A percentile compares a stretch with the other conserved stretches of the same genome.
Conservation (phyloP, 768 basidiomycete genomes). For the Lentinula lateritia region DNA sequence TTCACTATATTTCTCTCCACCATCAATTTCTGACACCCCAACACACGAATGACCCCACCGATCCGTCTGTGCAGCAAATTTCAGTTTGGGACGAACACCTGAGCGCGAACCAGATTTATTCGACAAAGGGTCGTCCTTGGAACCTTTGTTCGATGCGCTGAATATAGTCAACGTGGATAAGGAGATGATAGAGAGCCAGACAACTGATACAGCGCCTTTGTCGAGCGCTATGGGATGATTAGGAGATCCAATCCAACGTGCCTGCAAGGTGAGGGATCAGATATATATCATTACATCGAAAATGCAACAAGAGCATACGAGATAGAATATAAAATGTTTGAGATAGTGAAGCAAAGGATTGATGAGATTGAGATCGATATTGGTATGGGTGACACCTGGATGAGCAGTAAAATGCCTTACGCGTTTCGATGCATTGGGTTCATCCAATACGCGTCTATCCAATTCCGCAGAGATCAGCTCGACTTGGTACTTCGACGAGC, state of each 20-base stretch:
- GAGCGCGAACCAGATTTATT: slow-evolving; percentile 4
- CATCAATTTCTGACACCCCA: slow-evolving; percentile 39
- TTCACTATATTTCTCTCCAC: slow-evolving; percentile 44
- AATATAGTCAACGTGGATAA: slow-evolving; percentile 40
- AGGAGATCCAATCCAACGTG: slow-evolving; percentile 59
- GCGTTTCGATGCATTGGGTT: slow-evolving; percentile 13
- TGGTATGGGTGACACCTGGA: slow-evolving; percentile 67
- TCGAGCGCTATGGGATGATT: slow-evolving; percentile 57
- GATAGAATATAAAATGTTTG: slow-evolving; percentile 54
- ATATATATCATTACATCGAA: not conserved
- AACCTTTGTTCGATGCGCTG: not conserved
- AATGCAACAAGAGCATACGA: slow-evolving; percentile 38
- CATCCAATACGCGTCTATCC: slow-evolving; percentile 34
- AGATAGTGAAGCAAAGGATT: slow-evolving; percentile 37
- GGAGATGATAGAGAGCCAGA: slow-evolving; percentile 62
- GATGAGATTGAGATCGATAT: slow-evolving; percentile 45
- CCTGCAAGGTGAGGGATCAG: slow-evolving; percentile 33
- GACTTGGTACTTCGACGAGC: slow-evolving; percentile 71
- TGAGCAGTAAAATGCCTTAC: slow-evolving; percentile 60
- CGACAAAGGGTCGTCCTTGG: slow-evolving; percentile 8
- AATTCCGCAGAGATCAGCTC: slow-evolving; percentile 59
- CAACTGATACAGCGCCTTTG: slow-evolving; percentile 63
- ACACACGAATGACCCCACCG: slow-evolving; percentile 52
- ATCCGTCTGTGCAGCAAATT: slow-evolving; percentile 52
- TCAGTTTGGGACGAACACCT: slow-evolving; percentile 26